Evolutionary conservation across 257 asterid species (phyloP), one percentile per base, ranked within the genome.

Genomic region (Coffea eugenioides): DNA sequence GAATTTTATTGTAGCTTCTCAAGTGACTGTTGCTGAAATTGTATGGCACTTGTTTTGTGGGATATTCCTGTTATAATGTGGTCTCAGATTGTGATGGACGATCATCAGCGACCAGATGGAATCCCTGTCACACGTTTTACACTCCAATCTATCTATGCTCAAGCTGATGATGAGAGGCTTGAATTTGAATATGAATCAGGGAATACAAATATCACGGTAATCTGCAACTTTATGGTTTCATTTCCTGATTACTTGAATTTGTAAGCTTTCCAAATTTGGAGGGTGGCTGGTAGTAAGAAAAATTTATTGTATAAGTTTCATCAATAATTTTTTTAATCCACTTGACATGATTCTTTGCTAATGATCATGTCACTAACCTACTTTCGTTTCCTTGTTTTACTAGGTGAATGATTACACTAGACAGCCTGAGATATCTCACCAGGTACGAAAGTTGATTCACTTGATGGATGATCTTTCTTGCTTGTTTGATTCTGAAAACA

Each of bases 101-200:
- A 96, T 86, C 99, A 94, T 86, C 98, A 90, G 83, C 91, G 97
- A 21, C 83, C 94, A 27, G 99, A 96, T 90, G 99, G 98, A 79
- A 96, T 96, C 74, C 97, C 99, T 0, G 97, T 92, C 69, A 92
- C 97, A 6, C 90, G 91, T 80, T 93, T 95, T 85, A 91, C 95
- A 69, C 99, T 93, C 78, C 92, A 88, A 66, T 95, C 97, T n/a
- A 89, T 95, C 46, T 92, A 93, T 87, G 97, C 96, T 79, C 79
- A 87, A 82, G 87, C 91, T 64, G 98, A 95, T 79, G 96, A 93
- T 80, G 98, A 93, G 90, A 92, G 89, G 89, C 97, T 95, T 85
- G 97, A 90, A 84, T 95, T 95, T 82, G 98, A 95, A 83, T 95
- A 95, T 86, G 99, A 93, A 89, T 93, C 97, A 34, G 98, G 98